These are phyloP conservation scores for Pseudocercospora fijiensis DNA, from an alignment of 2,329 filamentous ascomycete species.

Conservation along the genomic window DNA sequence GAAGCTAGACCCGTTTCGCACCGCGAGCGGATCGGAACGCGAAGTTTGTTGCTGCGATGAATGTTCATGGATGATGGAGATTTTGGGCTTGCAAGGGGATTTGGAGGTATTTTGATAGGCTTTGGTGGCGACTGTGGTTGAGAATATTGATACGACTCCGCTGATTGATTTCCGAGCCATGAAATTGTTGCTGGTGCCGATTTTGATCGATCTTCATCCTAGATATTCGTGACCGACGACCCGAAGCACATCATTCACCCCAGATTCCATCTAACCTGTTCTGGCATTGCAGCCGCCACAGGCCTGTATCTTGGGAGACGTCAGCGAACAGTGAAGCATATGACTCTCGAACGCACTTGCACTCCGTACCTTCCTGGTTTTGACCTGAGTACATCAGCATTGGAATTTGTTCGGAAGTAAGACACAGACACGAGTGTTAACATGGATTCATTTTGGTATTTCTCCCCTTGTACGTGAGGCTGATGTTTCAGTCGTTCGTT, in stretches of 20 bases:
- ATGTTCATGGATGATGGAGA: background rate
- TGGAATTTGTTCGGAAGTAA: background rate
- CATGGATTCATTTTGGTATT: background rate
- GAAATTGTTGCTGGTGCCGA: background rate
- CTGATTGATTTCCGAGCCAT: no score
- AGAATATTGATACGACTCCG: no score
- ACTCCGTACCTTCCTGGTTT: background rate
- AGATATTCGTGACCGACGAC: slow-evolving; percentile 8
- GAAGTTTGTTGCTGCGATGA: background rate
- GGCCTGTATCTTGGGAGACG: background rate
- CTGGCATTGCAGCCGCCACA: background rate
- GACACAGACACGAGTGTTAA: background rate
- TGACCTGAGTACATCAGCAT: background rate
- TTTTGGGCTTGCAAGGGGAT: background rate
- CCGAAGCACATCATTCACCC: slow-evolving; percentile 12
- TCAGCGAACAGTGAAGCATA: background rate
- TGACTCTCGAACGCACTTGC: background rate
- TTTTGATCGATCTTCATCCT: background rate
- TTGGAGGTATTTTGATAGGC: no score
- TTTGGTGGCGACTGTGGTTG: no score
- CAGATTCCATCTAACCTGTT: background rate
- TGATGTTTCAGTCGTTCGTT: background rate
- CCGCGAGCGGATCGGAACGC: slow-evolving; percentile 14
- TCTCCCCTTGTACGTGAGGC: background rate
- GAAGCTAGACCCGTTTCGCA: background rate